A percentile compares a stretch with the other conserved stretches of the same genome.
Evolutionary conservation across 305 asterid genomes (phyloP).

Genomic region (Fraxinus latifolia): DNA sequence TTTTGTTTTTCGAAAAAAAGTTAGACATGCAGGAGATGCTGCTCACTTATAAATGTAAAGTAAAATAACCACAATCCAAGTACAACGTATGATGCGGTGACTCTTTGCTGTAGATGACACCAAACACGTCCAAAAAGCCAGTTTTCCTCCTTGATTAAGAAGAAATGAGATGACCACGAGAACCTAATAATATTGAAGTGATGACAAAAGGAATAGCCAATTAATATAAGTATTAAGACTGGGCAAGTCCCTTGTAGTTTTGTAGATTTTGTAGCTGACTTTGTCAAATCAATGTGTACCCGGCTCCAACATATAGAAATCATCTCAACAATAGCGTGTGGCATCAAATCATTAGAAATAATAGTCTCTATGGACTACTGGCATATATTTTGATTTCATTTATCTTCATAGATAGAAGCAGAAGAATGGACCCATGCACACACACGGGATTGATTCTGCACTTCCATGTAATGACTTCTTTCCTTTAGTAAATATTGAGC

Average conservation of each 20-base stretch:
- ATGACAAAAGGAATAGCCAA: neutral
- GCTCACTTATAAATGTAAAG: neutral
- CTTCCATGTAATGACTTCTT: neutral
- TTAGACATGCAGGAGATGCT: neutral
- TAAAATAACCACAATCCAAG: neutral
- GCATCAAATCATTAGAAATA: neutral
- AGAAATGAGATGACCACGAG: neutral
- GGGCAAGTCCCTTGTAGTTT: neutral
- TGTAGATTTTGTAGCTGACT: neutral
- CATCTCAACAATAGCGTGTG: neutral
- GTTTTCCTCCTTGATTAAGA: neutral
- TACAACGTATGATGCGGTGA: neutral
- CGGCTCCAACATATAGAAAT: neutral
- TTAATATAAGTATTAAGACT: neutral
- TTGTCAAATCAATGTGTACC: neutral
- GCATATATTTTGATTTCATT: neutral
- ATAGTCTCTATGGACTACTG: neutral
- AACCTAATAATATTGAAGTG: neutral
- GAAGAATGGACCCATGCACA: neutral
- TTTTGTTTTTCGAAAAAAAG: neutral
- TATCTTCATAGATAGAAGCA: neutral
- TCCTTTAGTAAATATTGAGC: neutral
- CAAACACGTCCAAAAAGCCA: neutral
- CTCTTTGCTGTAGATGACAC: neutral
- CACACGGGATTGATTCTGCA: neutral